These are phyloP conservation scores for Cyclotella distinguenda DNA, from an alignment of 108 stramenopile species.

Conservation along the genomic window DNA sequence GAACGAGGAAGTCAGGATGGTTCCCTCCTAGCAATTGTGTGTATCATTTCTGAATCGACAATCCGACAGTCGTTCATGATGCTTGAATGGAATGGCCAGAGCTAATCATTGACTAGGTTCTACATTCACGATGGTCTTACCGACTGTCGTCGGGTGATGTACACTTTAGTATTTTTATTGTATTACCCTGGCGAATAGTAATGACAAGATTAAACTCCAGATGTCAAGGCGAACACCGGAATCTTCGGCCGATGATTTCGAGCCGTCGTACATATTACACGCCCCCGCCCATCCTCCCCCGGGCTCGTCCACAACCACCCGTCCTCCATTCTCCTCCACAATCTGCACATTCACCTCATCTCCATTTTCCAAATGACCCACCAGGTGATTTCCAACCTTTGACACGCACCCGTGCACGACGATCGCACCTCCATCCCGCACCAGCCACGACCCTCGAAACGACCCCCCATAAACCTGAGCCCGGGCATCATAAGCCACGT, in stretches of 20 bases:
- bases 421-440: constrained; percentile 16
- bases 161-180: too few relatives aligned
- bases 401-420: constrained; percentile 17
- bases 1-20: not conserved
- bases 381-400: constrained; percentile 11
- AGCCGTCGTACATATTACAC: constrained; percentile 1
- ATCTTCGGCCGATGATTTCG: constrained; percentile 1
- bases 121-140: too few relatives aligned
- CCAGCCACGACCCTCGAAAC: constrained; percentile 15
- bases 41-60: not conserved
- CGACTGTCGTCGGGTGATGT: too few relatives aligned
- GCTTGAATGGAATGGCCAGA: too few relatives aligned
- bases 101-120: too few relatives aligned
- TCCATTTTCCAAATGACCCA: constrained; percentile 22
- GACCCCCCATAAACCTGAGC: constrained; percentile 17
- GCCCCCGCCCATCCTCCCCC: not conserved
- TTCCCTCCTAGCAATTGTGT: not conserved
- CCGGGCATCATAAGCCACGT: constrained; percentile 10
- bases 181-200: too few relatives aligned
- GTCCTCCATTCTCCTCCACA: constrained; percentile 14
- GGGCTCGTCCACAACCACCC: constrained; percentile 2
- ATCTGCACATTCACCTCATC: constrained; percentile 17
- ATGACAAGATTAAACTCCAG: too few relatives aligned
- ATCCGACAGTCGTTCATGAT: too few relatives aligned
- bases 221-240: too few relatives aligned